Base-by-base conservation (phyloP, 352 stramenopile species). In the Phytophthora idaei region DNA sequence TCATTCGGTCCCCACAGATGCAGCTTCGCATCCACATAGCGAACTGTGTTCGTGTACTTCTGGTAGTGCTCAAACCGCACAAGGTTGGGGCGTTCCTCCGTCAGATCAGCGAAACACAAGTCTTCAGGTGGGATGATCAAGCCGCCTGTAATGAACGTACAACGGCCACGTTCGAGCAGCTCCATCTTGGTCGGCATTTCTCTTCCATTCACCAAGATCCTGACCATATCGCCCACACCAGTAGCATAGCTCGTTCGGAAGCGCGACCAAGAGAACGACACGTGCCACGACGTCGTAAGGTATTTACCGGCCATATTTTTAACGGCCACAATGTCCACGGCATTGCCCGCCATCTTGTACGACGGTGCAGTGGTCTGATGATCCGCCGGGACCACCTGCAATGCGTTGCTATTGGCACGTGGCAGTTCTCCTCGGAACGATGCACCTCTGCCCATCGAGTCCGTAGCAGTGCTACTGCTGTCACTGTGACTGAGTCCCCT, bases 1-100 rank as follows among this genome's bases (percentile, higher is more conserved):
- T 93, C 87, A 54, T 94, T 91, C 5, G 87, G 80, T 2, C 80
- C 78, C 87, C 87, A 94, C 0, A 94, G 52, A 69, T 92, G 82
- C 44, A 95, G 72, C 31, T 86, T 82, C 39, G 80, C 71, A 54
- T 95, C 87, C 14, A 95, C 76, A 36, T 89, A 91, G 7, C 87
- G 85, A 5, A 89, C 77, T 37, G 82, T 91, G 49, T 90, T 82
- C 11, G 66, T 89, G 6, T 82, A 83, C 39, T 76, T 80, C 44
- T 92, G 85, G 47, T 78, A 89, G 63, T 95, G 87, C 61, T 93
- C 85, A 57, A 92, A 94, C 17, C 87, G 81, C 37, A 94, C 82
- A 49, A 83, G 71, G 28, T 92, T 91, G 6, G 81, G 74, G 12
- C 64, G 69, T 47, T 88, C 71, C 27, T 94, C 86, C n/a, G 76